Evolutionary conservation across 768 basidiomycete genomes (phyloP), one percentile per base, ranked within the genome.

Genomic region (Lactarius indigo): DNA sequence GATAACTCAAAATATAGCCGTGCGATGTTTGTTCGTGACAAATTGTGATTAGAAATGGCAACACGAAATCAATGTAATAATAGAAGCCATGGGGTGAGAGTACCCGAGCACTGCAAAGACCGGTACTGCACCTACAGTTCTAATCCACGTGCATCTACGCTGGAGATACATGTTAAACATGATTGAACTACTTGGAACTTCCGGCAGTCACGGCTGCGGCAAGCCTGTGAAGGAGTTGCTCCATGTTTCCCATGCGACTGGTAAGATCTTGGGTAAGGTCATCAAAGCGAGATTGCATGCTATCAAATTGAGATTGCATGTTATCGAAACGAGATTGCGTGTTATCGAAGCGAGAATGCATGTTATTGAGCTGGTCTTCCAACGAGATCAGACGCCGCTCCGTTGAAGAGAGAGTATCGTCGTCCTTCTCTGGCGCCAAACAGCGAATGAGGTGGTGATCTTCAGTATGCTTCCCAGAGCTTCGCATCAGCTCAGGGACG

Each of bases 371-470:
- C 23, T 50, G 59, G n/a, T 17, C 35, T 52, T 65, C 64, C 5
- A 68, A 30, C 5, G 54, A 68, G 5, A 17, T 61, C 6, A 65
- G 57, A 13, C 67, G 57, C 15, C 47, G 42, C 12, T 68, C 67
- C n/a, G 59, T 55, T 13, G 59, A 12, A 15, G 23, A 17, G 6
- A 28, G 3, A 23, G 31, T 12, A 6, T 57, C 59, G 1, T 44
- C 28, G 12, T 13, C 20, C 30, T 44, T 39, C 54, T 54, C 55
- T 7, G 67, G 64, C 10, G 26, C 55, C 30, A 60, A 23, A 28
- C 58, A 59, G 10, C 59, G 64, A 56, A 69, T 63, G 30, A 69
- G 33, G 56, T 50, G 39, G 26, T 69, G 68, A 1, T 35, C 17
- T 18, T 59, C 60, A 0, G 50, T 59, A 15, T 69, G 65, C 23